Percentiles rank a stretch among this genome's conserved stretches.
Evolutionary conservation across 129 eudicot genomes (phyloP).

Genomic region (Helianthus annuus): HanXRQr2.0-SUNRISE NC_035446.2:164287899-164288398

Average conservation of each 20-base stretch:
- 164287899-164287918: slow-evolving; percentile 13
- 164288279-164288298: slow-evolving; percentile 2
- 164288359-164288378: slow-evolving; percentile 59
- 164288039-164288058: neutral
- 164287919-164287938: slow-evolving; percentile 6
- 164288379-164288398: slow-evolving; percentile 94
- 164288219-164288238: slow-evolving; percentile 82
- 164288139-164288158: neutral
- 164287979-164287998: slow-evolving; percentile 7
- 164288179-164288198: slow-evolving; percentile 17
- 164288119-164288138: neutral
- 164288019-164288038: neutral
- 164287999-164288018: neutral
- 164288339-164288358: neutral
- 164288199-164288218: slow-evolving; percentile 48
- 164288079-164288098: slow-evolving; percentile 2
- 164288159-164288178: slow-evolving; percentile 3
- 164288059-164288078: neutral
- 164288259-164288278: slow-evolving; percentile 95
- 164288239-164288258: slow-evolving; percentile 89
- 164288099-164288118: neutral
- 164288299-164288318: neutral
- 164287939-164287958: slow-evolving; percentile 1
- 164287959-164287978: slow-evolving; percentile 1
- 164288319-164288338: neutral